Evolutionary conservation across 2,329 filamentous ascomycete species (phyloP).

Genomic region (Teratosphaeria gauchensis): DNA sequence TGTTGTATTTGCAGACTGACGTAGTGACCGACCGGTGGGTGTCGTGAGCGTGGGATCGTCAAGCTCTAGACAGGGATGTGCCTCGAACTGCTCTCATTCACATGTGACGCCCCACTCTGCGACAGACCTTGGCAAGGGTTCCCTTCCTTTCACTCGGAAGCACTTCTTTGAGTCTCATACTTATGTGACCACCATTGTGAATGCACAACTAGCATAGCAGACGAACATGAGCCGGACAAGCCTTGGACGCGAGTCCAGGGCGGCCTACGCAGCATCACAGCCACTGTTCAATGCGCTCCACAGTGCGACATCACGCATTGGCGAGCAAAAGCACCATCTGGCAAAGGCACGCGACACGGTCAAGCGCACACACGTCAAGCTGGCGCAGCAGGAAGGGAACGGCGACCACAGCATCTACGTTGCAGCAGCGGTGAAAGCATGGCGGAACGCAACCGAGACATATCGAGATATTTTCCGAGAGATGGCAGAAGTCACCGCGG

Average conservation of each 20-base stretch:
- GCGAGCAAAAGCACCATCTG: conserved; percentile 14
- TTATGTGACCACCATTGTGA: too few species aligned
- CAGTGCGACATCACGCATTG: conserved; percentile 10
- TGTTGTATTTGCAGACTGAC: too few species aligned
- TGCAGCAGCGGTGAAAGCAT: conserved; percentile 19
- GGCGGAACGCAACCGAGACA: conserved; percentile 16
- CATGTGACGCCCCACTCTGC: too few species aligned
- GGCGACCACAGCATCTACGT: conserved; percentile 17
- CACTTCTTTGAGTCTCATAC: too few species aligned
- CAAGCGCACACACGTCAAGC: conserved; percentile 21
- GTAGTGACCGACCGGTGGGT: too few species aligned
- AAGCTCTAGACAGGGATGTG: too few species aligned
- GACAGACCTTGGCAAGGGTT: too few species aligned
- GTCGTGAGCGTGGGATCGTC: too few species aligned
- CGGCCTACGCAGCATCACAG: conserved; percentile 22
- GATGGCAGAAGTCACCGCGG: conserved; percentile 16
- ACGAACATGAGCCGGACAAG: not conserved
- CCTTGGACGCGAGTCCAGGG: conserved; percentile 7
- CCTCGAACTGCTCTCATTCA: too few species aligned
- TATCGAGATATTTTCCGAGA: conserved; percentile 21
- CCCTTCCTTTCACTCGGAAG: too few species aligned
- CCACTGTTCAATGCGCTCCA: conserved; percentile 20
- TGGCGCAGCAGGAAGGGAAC: conserved; percentile 10
- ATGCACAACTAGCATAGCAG: too few species aligned
- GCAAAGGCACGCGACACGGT: conserved; percentile 17